phyloP scores from a whole-genome alignment of 805 yeast genomes.

The Yamadazyma philogaea region DNA sequence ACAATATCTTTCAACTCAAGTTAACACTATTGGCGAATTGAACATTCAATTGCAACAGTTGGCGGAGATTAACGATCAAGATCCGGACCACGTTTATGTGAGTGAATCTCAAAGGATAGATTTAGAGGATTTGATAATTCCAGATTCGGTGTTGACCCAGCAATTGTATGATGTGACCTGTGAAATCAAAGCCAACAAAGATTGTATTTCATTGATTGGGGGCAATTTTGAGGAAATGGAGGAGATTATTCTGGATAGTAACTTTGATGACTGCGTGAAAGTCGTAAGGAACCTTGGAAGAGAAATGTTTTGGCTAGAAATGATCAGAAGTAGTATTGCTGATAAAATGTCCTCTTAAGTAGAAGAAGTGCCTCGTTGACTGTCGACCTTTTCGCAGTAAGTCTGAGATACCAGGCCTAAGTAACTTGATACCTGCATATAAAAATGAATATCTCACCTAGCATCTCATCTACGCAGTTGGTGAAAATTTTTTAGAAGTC shows the following conservation, averaged over 20 bases:
- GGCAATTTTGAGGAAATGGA: slow-evolving; percentile 41
- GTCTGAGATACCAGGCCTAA: not conserved
- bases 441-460: slow-evolving; percentile 1
- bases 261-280: slow-evolving; percentile 33
- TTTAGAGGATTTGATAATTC: slow-evolving; percentile 36
- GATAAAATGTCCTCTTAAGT: slow-evolving; percentile 13
- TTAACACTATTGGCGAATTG: slow-evolving; percentile 19
- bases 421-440: slow-evolving; percentile 5
- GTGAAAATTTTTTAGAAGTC: slow-evolving; percentile 11
- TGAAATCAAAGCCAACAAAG: slow-evolving; percentile 68
- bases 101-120: slow-evolving; percentile 14
- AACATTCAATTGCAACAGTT: slow-evolving; percentile 25
- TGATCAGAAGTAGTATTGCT: slow-evolving; percentile 30
- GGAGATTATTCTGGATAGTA: slow-evolving; percentile 33
- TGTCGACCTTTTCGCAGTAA: not conserved
- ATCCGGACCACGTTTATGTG: slow-evolving; percentile 18
- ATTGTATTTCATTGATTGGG: slow-evolving; percentile 56
- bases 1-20: slow-evolving; percentile 25
- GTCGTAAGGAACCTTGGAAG: slow-evolving; percentile 35
- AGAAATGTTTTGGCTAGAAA: slow-evolving; percentile 42
- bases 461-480: slow-evolving; percentile 9
- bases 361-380: not conserved
- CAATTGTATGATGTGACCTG: slow-evolving; percentile 66
- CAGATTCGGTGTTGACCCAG: slow-evolving; percentile 42
- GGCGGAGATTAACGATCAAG: slow-evolving; percentile 23